Base-by-base conservation (phyloP, 2,329 filamentous ascomycete species). In the Monosporascus sp. region DNA sequence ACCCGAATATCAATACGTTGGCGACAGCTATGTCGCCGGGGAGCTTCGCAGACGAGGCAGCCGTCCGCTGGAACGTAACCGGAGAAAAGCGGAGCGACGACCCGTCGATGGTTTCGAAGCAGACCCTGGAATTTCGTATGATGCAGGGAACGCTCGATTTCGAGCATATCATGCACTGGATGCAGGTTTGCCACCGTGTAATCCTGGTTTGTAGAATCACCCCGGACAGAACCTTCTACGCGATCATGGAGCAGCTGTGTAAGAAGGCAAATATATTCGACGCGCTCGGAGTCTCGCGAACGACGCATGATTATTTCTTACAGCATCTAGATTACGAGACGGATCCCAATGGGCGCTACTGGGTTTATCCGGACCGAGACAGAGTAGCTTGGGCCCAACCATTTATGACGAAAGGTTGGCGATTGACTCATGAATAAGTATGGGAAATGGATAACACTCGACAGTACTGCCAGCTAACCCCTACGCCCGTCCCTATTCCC, bases 361-460 rank as follows among this genome's bases (percentile, higher is more conserved):
- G 52, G 72, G 71, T 24, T 72, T 76, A 57, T 67, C 65, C 52
- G 75, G 76, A 61, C 77, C 80, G 39, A 64, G 65, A 59, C n/a
- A 24, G 2, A 8, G 51, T 62, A 0, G 27, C 57, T 47, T 64
- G 61, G 61, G 9, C 2, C 1, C 9, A 56, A 1, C 60, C 59
- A 5, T 65, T 65, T 48, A 65, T 62, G 59, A 18, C 17, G 2
- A 52, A 2, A 3, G 60, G 61, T 6, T 24, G 50, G 7, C 51
- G 49, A 3, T 55, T 57, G 1, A 58, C 58, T 2, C 54, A 63
- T 5, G n/a, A 20, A 9, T 15, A 46, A 6, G 37, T 35, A 31
- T 9, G 27, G 27, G 31, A 5, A 14, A 35, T 5, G 9, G 31
- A 14, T 35, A 35, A 35, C 31, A 14, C 11, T 35, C 31, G 5